These are phyloP conservation scores for Penicillium griseofulvum DNA, from an alignment of 2,329 filamentous ascomycete species.

Conservation along the genomic window DNA sequence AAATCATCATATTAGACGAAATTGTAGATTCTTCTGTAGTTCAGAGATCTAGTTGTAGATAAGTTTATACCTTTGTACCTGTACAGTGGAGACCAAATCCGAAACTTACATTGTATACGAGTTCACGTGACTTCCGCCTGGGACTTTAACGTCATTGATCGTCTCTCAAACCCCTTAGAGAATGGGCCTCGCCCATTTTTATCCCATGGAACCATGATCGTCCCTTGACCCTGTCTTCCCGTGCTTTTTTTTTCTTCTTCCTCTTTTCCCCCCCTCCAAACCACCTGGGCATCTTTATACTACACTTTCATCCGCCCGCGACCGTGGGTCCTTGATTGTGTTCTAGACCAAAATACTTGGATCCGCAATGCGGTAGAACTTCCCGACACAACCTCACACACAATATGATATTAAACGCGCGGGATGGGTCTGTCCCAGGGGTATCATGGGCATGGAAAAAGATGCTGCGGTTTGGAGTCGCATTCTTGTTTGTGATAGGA, in stretches of 20 bases:
- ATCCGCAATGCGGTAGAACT: conserved; percentile 21
- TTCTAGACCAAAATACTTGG: conserved; percentile 5
- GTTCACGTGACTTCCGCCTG: neutral
- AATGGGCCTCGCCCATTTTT: conserved; percentile 10
- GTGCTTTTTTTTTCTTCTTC: conserved; percentile 5
- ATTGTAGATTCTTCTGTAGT: neutral
- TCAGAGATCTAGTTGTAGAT: neutral
- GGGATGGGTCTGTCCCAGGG: conserved; percentile 25
- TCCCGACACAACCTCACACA: conserved; percentile 1
- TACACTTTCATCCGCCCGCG: neutral
- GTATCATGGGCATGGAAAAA: conserved; percentile 35
- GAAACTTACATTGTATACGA: neutral
- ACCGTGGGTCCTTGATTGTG: conserved; percentile 7
- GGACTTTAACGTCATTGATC: conserved; percentile 12
- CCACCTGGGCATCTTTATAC: neutral
- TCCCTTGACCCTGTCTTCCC: conserved; percentile 14
- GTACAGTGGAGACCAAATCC: neutral
- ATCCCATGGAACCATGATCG: conserved; percentile 23
- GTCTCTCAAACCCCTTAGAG: conserved; percentile 9
- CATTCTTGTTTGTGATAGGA: conserved; percentile 23
- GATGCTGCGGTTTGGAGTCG: conserved; percentile 28
- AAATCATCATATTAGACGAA: neutral
- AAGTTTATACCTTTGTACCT: too few relatives aligned
- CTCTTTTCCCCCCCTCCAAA: conserved; percentile 2
- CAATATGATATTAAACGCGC: conserved; percentile 26